phyloP scores from a whole-genome alignment of 495 filamentous ascomycete genomes.

The Penicillium canariense region DNA sequence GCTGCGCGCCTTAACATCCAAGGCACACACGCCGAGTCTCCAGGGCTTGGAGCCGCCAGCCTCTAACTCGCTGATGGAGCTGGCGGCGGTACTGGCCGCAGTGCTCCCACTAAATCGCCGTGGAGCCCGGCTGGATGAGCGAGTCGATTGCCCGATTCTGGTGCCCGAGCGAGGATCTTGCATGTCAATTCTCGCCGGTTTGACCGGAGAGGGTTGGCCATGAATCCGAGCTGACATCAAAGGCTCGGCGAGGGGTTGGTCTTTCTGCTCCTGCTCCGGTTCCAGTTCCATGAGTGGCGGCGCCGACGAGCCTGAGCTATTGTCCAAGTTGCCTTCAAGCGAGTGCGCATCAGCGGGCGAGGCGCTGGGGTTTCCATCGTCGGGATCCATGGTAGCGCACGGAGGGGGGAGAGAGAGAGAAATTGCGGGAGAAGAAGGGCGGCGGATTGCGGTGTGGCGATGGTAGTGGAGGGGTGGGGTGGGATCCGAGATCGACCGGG shows the following conservation, averaged over 20 bases:
- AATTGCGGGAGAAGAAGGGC: background rate
- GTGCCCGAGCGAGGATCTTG: slow-evolving; percentile 23
- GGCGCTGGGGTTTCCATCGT: slow-evolving; percentile 24
- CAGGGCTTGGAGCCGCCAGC: slow-evolving; percentile 42
- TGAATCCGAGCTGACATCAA: slow-evolving; percentile 14
- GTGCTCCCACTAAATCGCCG: slow-evolving; percentile 76
- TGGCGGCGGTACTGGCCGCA: slow-evolving; percentile 67
- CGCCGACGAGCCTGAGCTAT: slow-evolving; percentile 7
- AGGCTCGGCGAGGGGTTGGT: slow-evolving; percentile 13
- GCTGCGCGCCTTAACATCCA: slow-evolving; percentile 94
- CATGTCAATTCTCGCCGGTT: slow-evolving; percentile 20
- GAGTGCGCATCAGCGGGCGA: slow-evolving; percentile 39
- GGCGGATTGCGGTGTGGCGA: slow-evolving; percentile 3
- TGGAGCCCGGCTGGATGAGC: slow-evolving; percentile 71
- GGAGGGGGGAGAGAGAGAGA: background rate
- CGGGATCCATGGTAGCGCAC: slow-evolving; percentile 20
- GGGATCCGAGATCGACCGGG: background rate
- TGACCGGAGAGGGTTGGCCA: slow-evolving; percentile 13
- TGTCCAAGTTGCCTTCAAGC: slow-evolving; percentile 13
- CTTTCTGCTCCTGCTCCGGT: slow-evolving; percentile 18
- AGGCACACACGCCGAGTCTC: slow-evolving; percentile 86
- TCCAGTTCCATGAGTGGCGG: slow-evolving; percentile 3
- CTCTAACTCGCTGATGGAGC: slow-evolving; percentile 55
- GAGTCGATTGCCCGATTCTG: slow-evolving; percentile 43
- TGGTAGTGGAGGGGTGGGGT: background rate